Conservation (phyloP, 768 basidiomycete species). For the Jaapia argillacea region DNA sequence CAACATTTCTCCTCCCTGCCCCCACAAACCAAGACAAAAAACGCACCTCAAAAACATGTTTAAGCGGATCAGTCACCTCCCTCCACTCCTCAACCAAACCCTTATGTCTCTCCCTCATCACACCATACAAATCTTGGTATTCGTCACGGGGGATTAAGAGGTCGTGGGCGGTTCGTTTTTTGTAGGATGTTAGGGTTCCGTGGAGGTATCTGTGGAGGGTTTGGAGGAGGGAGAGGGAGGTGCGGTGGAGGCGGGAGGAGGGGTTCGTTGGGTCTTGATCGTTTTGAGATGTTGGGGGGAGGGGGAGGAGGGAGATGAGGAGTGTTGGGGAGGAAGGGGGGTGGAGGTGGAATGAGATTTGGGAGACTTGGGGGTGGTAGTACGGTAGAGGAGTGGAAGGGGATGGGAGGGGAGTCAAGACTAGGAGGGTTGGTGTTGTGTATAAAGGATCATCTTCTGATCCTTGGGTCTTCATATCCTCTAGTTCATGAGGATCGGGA, state of each 20-base stretch:
- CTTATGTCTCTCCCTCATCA: slow-evolving; percentile 80
- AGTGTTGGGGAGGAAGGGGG: slow-evolving; percentile 23
- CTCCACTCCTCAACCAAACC: slow-evolving; percentile 67
- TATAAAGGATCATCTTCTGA: neutral
- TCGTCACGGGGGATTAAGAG: slow-evolving; percentile 59
- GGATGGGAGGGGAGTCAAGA: slow-evolving; percentile 49
- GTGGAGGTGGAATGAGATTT: slow-evolving; percentile 76
- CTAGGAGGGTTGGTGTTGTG: slow-evolving; percentile 32
- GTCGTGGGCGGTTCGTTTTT: slow-evolving; percentile 83
- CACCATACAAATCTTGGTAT: slow-evolving; percentile 87
- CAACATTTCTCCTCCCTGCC: neutral
- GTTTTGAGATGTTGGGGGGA: no score
- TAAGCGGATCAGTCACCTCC: slow-evolving; percentile 77
- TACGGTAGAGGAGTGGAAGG: slow-evolving; percentile 55
- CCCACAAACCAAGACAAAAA: neutral
- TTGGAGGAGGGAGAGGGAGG: slow-evolving; percentile 71
- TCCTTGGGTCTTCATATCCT: slow-evolving; percentile 11
- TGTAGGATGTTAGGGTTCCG: slow-evolving; percentile 73
- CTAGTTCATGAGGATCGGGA: slow-evolving; percentile 9
- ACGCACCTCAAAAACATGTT: slow-evolving; percentile 82
- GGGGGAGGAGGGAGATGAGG: slow-evolving; percentile 49
- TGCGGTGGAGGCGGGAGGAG: slow-evolving; percentile 67
- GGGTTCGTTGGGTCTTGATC: slow-evolving; percentile 39
- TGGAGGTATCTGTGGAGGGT: slow-evolving; percentile 83
- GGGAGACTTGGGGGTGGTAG: slow-evolving; percentile 78